Conservation (phyloP, 208 protist species). For the Leishmania major region DNA sequence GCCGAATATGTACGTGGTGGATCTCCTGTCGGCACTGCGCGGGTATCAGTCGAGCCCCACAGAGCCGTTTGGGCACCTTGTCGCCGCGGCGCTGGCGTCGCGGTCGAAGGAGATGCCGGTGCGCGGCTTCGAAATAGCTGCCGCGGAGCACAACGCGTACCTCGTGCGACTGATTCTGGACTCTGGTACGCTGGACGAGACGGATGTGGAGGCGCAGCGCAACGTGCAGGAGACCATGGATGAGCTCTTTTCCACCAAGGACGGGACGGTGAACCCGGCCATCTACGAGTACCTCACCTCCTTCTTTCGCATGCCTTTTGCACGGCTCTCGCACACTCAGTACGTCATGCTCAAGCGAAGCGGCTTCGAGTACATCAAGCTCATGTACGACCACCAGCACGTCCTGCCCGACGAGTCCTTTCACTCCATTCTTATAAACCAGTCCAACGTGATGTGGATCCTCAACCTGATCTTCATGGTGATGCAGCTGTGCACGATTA, state of each 20-base stretch:
- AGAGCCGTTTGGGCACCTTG: constrained; percentile 76
- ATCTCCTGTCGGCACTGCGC: constrained; percentile 65
- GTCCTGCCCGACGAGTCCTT: constrained; percentile 49
- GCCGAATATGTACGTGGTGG: constrained; percentile 54
- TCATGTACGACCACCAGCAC: constrained; percentile 70
- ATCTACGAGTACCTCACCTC: constrained; percentile 74
- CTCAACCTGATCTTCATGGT: constrained; percentile 57
- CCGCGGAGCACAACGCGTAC: constrained; percentile 64
- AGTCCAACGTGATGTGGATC: constrained; percentile 35
- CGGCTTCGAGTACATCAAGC: constrained; percentile 82
- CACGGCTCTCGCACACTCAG: constrained; percentile 56
- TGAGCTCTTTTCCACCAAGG: constrained; percentile 39
- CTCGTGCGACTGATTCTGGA: constrained; percentile 74
- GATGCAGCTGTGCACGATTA: constrained; percentile 32
- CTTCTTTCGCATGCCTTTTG: constrained; percentile 65
- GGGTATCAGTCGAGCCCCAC: constrained; percentile 69
- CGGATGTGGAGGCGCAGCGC: constrained; percentile 49
- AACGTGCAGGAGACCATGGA: constrained; percentile 73
- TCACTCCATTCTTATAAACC: constrained; percentile 52
- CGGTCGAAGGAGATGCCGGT: constrained; percentile 60
- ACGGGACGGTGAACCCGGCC: constrained; percentile 39
- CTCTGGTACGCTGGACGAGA: constrained; percentile 47
- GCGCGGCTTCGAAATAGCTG: constrained; percentile 59
- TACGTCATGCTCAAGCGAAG: constrained; percentile 65
- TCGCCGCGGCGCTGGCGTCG: constrained; percentile 71